Evolutionary conservation across 805 yeast species (phyloP).

Genomic region (Candida broadrunensis): DNA sequence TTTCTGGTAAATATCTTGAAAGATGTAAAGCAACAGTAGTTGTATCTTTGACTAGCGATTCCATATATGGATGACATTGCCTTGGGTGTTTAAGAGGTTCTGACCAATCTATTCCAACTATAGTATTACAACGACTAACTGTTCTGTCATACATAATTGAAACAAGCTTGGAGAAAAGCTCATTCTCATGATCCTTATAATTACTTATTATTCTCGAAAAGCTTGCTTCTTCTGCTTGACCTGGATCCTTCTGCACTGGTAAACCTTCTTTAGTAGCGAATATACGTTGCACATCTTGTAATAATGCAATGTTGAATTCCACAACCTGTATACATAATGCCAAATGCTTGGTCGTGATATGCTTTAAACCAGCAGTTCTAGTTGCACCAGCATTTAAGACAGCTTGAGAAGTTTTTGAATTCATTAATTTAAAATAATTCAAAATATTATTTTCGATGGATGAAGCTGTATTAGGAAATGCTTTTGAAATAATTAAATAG

Average conservation of each 20-base stretch:
- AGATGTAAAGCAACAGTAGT: slow-evolving; percentile 60
- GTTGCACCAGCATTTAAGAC: slow-evolving; percentile 77
- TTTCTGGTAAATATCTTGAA: slow-evolving; percentile 52
- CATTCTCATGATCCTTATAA: slow-evolving; percentile 60
- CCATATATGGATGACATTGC: slow-evolving; percentile 64
- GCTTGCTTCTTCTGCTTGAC: slow-evolving; percentile 23
- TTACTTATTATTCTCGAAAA: slow-evolving; percentile 30
- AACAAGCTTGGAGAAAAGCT: slow-evolving; percentile 61
- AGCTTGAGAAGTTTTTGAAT: slow-evolving; percentile 54
- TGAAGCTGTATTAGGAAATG: slow-evolving; percentile 47
- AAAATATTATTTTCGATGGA: slow-evolving; percentile 44
- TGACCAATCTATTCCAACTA: slow-evolving; percentile 50
- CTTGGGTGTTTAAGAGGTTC: slow-evolving; percentile 38
- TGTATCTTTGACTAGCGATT: slow-evolving; percentile 62
- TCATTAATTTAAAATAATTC: slow-evolving; percentile 43
- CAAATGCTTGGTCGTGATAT: slow-evolving; percentile 69
- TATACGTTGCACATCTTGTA: slow-evolving; percentile 24
- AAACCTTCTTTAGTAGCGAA: slow-evolving; percentile 1
- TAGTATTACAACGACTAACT: slow-evolving; percentile 44
- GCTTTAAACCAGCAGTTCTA: slow-evolving; percentile 67
- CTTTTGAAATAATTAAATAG: slow-evolving; percentile 53
- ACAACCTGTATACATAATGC: slow-evolving; percentile 68
- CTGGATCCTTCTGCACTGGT: slow-evolving; percentile 10
- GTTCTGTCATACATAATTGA: slow-evolving; percentile 69
- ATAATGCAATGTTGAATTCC: slow-evolving; percentile 40